phyloP scores from a whole-genome alignment of 78 protist genomes.

The Emiliania huxleyi region DNA sequence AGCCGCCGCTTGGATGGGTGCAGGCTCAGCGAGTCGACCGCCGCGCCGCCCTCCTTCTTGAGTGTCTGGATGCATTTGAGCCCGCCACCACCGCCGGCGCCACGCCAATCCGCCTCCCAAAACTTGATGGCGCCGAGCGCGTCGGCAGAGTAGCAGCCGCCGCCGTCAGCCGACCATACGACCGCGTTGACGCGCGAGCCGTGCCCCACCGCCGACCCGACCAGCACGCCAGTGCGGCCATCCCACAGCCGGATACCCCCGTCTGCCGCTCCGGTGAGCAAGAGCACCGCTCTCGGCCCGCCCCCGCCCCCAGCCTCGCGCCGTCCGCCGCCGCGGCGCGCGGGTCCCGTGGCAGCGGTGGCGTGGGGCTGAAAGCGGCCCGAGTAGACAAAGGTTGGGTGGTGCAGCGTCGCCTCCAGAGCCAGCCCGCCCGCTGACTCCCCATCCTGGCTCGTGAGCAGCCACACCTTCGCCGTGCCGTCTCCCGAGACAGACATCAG shows the following conservation, averaged over 20 bases:
- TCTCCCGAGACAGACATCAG: background rate
- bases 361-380: background rate
- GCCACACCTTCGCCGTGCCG: constrained; percentile 15
- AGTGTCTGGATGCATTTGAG: background rate
- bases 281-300: background rate
- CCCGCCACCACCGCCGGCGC: background rate
- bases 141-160: background rate
- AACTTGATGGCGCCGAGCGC: background rate
- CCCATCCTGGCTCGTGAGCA: background rate
- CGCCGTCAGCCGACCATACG: background rate
- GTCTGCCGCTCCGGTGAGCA: background rate
- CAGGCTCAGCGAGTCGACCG: background rate
- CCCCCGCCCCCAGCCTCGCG: background rate
- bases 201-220: background rate
- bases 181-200: background rate
- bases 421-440: background rate
- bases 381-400: background rate
- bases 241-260: constrained; percentile 5
- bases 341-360: background rate
- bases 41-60: background rate
- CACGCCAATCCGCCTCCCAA: background rate
- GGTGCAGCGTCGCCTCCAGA: background rate
- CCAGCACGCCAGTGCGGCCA: background rate
- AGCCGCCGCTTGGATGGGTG: background rate
- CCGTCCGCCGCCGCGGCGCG: background rate